Evolutionary conservation across 768 basidiomycete species (phyloP).

Genomic region (Obba rivulosa): DNA sequence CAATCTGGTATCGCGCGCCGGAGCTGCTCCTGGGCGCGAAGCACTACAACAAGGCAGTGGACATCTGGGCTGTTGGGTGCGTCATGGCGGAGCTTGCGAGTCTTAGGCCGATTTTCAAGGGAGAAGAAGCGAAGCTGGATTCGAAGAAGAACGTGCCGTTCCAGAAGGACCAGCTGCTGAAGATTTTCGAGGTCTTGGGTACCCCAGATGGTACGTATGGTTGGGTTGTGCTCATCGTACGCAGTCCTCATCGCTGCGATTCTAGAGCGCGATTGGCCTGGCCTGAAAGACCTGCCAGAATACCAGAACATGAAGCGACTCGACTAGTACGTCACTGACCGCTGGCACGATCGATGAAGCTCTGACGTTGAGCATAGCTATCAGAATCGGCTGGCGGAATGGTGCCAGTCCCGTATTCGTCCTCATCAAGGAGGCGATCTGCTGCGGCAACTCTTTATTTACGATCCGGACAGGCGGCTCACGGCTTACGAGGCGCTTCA

Average conservation of each 20-base stretch:
- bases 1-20: conserved; percentile 98
- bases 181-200: conserved; percentile 94
- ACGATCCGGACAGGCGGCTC: conserved; percentile 84
- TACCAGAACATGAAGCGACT: conserved; percentile 77
- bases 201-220: conserved; percentile 68
- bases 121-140: conserved; percentile 97
- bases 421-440: conserved; percentile 71
- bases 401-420: conserved; percentile 68
- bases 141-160: conserved; percentile 97
- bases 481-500: conserved; percentile 76
- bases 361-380: conserved; percentile 31
- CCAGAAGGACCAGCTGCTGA: conserved; percentile 89
- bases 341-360: neutral
- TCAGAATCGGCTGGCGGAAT: conserved; percentile 58
- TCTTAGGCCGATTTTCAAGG: conserved; percentile 95
- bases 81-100: conserved; percentile 95
- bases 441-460: conserved; percentile 79
- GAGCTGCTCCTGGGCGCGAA: conserved; percentile 95
- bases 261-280: conserved; percentile 83
- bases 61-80: conserved; percentile 97
- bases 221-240: too few relatives aligned
- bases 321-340: conserved; percentile 48
- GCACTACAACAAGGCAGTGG: conserved; percentile 95
- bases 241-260: neutral
- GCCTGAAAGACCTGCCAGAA: conserved; percentile 81